Evolutionary conservation across 257 asterid species (phyloP), one percentile per base, ranked within the genome.

Genomic region (Henckelia pumila): DNA sequence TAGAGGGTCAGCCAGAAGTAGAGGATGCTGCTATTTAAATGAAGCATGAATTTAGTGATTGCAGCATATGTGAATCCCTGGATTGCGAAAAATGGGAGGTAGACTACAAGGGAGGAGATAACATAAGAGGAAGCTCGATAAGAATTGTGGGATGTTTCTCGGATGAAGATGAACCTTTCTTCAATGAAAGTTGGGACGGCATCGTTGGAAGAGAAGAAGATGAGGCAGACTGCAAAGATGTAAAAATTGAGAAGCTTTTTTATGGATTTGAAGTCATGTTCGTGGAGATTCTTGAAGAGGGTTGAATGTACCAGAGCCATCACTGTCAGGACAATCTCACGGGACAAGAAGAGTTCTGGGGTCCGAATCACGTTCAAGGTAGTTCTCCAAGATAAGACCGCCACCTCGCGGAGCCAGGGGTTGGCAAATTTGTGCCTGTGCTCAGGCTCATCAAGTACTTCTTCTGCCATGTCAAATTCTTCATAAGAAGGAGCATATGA

Each of bases 121-220:
- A 91, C 95, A 21, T 88, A 86, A 2, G 95, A 86, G 1, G 97
- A 90, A 19, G 97, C 89, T 2, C 95, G 76, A 28, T 91, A 91
- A 8, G 97, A 87, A 0, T 91, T 91, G 87, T 88, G 96, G 69
- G 96, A 91, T 3, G 96, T 88, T 68, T 91, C 96, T 0, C 95
- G 85, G 57, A 91, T 91, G 87, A 91, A 91, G 83, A 88, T 91
- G 83, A 91, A 91, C 13, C 96, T 32, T 56, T 91, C 96, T 68
- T 91, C 92, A 37, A 91, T 91, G 83, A 91, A 91, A 6, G 97
- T 84, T 0, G 97, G 97, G 72, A 91, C 96, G 0, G 95, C 97
- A 6, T 91, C 96, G 23, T 88, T 88, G 56, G 96, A 91, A 14
- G 95, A 91, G 78, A 91, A 91, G 88, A 91, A 91, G 70, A 86